Evolutionary conservation across 768 basidiomycete species (phyloP).

Genomic region (Psilocybe cyanescens): DNA sequence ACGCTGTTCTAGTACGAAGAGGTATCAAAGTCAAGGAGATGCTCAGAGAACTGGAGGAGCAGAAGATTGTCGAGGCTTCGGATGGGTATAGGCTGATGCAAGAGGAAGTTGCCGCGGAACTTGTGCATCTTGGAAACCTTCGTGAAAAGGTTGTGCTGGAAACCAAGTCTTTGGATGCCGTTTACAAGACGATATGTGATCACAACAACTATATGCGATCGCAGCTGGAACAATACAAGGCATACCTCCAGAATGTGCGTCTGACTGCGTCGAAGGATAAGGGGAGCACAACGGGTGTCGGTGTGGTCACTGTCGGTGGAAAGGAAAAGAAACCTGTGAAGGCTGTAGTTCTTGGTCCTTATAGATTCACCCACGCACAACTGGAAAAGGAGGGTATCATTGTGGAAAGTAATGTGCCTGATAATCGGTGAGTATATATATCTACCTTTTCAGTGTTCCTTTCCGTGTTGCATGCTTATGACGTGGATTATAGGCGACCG

Average conservation of each 20-base stretch:
- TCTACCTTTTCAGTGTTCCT: neutral
- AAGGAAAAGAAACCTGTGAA: constrained; percentile 95
- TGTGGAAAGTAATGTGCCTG: constrained; percentile 98
- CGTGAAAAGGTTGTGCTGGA: constrained; percentile 95
- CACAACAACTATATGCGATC: constrained; percentile 97
- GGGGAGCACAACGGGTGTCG: constrained; percentile 85
- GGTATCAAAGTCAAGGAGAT: constrained; percentile 99
- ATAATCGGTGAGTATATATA: constrained; percentile 74
- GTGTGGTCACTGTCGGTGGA: constrained; percentile 93
- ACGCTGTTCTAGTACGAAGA: constrained; percentile 91
- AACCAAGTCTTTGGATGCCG: constrained; percentile 90
- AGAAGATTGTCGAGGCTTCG: constrained; percentile 76
- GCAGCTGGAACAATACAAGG: constrained; percentile 99
- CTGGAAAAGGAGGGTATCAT: constrained; percentile 99
- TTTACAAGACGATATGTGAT: constrained; percentile 99
- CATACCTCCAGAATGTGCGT: constrained; percentile 97
- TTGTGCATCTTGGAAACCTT: constrained; percentile 94
- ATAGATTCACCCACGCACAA: constrained; percentile 97
- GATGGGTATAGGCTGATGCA: constrained; percentile 96
- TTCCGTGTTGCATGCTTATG: constrained; percentile 14
- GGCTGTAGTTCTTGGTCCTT: constrained; percentile 88
- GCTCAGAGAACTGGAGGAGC: constrained; percentile 93
- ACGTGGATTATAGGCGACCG: constrained; percentile 65
- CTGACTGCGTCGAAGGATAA: constrained; percentile 89
- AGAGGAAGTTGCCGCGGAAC: constrained; percentile 94